Evolutionary conservation across 441 rosid genomes (phyloP), one percentile per base, ranked within the genome.

Genomic region (Pelargonium myrrhifolium): DNA sequence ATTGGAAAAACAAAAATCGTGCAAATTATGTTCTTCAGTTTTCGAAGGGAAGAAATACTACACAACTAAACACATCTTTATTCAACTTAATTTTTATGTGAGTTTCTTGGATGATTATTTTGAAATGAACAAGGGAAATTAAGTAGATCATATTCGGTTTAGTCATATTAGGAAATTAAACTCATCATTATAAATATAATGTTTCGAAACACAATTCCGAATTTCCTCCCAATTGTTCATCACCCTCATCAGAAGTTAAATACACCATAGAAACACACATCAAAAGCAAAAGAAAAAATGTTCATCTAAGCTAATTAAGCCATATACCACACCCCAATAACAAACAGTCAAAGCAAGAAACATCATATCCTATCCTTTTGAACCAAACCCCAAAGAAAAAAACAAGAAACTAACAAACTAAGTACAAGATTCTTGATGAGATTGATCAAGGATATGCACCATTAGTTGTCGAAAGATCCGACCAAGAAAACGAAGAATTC

Each of bases 401-500:
- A 64, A 68, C n/a, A 40, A 10, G 68, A 47, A 17, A 63, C 26
- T 43, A 14, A 31, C 6, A 35, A 35, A n/a, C 39, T 35, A 31
- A 5, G 39, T 35, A 35, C 39, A 35, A 35, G 39, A 67, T 67
- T 65, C 66, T 80, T 28, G 65, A 45, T 17, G 24, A 11, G n/a
- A n/a, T 73, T 59, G 31, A 65, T 69, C 22, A 83, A 73, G 80
- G 90, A 70, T 79, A 84, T 77, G 87, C 83, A 78, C 84, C 89
- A 68, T 83, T 86, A 37, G 84, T 69, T 61, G 88, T 78, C 17
- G 86, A 83, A 70, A 84, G 90, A 82, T 84, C 88, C 26, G 86
- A 77, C 89, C 89, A 81, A 17, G 85, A 81, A 64, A 83, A 75
- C n/a, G 75, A 72, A 9, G 88, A 84, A 79, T 84, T 86, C 90